Conservation (phyloP, 169 alveolate species). For the Cardiosporidium cionae region DNA sequence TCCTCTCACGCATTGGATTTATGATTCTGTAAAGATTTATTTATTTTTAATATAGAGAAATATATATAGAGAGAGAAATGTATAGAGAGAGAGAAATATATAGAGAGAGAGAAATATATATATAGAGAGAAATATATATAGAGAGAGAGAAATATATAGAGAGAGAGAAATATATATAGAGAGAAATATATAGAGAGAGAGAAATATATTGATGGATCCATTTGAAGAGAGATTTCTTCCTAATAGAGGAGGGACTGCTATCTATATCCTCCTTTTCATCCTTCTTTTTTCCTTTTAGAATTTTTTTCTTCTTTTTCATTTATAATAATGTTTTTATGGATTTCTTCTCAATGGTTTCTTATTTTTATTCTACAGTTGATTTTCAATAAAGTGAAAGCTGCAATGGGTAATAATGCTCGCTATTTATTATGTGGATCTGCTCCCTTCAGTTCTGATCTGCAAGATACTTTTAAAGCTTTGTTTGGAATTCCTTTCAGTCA, state of each 20-base stretch:
- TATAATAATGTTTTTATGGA: background rate
- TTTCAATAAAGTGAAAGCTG: constrained; percentile 53
- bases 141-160: no score
- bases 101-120: constrained; percentile 1
- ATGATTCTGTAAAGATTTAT: background rate
- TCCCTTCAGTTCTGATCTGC: constrained; percentile 62
- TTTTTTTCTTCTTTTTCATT: background rate
- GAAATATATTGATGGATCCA: background rate
- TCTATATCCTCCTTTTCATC: background rate
- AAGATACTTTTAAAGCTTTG: constrained; percentile 52
- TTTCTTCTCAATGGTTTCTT: constrained; percentile 1
- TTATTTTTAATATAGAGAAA: background rate
- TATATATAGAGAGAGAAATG: constrained; percentile 19
- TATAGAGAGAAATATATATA: background rate
- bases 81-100: constrained; percentile 19
- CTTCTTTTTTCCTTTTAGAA: background rate
- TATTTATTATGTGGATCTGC: constrained; percentile 72
- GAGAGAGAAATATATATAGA: no score
- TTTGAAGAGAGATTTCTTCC: background rate
- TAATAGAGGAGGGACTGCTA: background rate
- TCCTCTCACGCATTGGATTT: background rate
- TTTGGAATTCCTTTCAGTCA: constrained; percentile 58
- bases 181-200: no score
- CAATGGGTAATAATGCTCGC: constrained; percentile 71
- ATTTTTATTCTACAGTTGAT: constrained; percentile 25